These are phyloP conservation scores for Rhizomucor pusillus DNA, from an alignment of 371 early-diverging fungal species.

Conservation along the genomic window DNA sequence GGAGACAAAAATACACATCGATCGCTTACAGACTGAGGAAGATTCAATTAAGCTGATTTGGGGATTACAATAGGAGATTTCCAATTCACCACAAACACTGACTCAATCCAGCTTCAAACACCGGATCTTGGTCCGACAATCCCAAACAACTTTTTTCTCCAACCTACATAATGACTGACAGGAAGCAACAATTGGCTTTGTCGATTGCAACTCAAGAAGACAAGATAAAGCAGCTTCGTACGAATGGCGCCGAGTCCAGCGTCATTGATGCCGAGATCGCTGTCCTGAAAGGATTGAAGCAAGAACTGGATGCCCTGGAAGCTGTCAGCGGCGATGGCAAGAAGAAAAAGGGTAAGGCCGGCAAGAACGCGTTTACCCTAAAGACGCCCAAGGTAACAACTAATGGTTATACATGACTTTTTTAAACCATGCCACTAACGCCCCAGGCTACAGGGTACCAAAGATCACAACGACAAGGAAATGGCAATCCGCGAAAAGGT, in stretches of 20 bases:
- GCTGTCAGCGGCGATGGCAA: slow-evolving; percentile 16
- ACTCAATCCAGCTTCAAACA: no score
- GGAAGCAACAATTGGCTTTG: slow-evolving; percentile 46
- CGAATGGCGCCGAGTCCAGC: slow-evolving; percentile 56
- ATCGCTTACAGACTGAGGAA: no score
- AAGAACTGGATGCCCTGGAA: slow-evolving; percentile 50
- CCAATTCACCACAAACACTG: no score
- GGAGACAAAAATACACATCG: no score
- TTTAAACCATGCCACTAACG: background rate
- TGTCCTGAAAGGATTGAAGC: slow-evolving; percentile 58
- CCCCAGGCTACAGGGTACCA: slow-evolving; percentile 78
- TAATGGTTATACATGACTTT: background rate
- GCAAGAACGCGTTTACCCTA: slow-evolving; percentile 50
- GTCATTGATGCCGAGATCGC: slow-evolving; percentile 59
- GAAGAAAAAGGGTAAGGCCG: slow-evolving; percentile 19
- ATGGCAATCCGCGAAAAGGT: slow-evolving; percentile 94
- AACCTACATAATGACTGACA: slow-evolving; percentile 22
- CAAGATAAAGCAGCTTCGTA: slow-evolving; percentile 62
- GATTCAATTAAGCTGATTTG: no score
- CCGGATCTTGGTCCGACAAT: no score
- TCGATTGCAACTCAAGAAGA: slow-evolving; percentile 62
- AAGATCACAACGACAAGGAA: slow-evolving; percentile 93
- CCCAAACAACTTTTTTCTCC: no score
- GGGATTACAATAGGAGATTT: no score
- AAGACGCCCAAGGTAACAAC: slow-evolving; percentile 71